Percentiles rank a stretch among this genome's conserved stretches.
phyloP scores from a whole-genome alignment of 768 basidiomycete genomes.

The Amanita muscaria region DNA sequence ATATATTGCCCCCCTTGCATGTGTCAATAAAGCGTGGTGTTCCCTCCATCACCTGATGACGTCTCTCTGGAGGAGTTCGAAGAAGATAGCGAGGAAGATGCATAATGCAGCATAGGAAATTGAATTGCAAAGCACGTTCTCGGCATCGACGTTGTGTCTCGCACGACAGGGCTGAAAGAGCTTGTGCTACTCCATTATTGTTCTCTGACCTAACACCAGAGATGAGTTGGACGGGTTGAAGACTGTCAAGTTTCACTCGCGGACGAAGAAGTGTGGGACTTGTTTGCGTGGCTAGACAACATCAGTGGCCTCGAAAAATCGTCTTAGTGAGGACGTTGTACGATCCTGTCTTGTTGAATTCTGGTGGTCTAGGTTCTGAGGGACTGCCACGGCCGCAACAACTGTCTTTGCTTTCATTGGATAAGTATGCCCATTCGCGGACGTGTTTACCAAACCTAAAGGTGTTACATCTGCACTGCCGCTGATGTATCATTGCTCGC shows the following conservation, averaged over 20 bases:
- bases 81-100: too few species aligned
- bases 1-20: constrained; percentile 1
- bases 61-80: not conserved
- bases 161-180: constrained; percentile 34
- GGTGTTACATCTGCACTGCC: constrained; percentile 30
- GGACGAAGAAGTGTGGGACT: constrained; percentile 21
- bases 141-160: constrained; percentile 35
- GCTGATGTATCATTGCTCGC: constrained; percentile 22
- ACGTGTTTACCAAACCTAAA: constrained; percentile 33
- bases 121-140: constrained; percentile 15
- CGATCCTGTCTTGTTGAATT: too few species aligned
- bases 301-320: constrained; percentile 32
- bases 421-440: constrained; percentile 16
- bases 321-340: constrained; percentile 11
- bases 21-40: constrained; percentile 14
- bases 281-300: constrained; percentile 36
- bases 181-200: constrained; percentile 30
- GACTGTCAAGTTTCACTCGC: constrained; percentile 30
- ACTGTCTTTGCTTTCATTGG: constrained; percentile 9
- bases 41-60: constrained; percentile 14
- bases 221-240: constrained; percentile 15
- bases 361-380: too few species aligned
- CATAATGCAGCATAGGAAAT: too few species aligned
- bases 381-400: constrained; percentile 9
- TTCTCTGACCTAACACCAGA: constrained; percentile 17